Conservation (phyloP, 257 asterid genomes). For the Solanum chiquidenum region DNA sequence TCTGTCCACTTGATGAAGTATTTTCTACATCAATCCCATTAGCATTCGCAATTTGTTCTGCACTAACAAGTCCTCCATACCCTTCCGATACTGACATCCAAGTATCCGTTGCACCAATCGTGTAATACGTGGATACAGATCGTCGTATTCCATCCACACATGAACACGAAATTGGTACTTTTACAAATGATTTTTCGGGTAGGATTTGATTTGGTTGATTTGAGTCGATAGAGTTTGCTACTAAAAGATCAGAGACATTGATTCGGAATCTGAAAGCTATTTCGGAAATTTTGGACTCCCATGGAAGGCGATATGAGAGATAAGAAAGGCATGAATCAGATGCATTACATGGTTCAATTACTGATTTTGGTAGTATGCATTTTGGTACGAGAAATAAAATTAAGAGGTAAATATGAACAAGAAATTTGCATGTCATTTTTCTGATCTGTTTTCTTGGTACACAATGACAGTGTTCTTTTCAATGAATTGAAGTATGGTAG, state of each 20-base stretch:
- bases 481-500: neutral
- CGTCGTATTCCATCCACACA: constrained; percentile 8
- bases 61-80: constrained; percentile 8
- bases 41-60: constrained; percentile 1
- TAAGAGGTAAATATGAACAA: neutral
- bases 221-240: constrained; percentile 1
- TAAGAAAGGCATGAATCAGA: constrained; percentile 5
- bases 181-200: neutral
- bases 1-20: neutral
- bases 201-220: neutral
- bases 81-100: constrained; percentile 4
- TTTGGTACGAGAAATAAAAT: neutral
- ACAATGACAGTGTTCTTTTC: neutral
- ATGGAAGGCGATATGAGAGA: constrained; percentile 7
- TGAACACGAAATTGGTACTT: neutral
- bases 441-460: neutral
- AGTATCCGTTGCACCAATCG: constrained; percentile 1
- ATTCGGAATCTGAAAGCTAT: constrained; percentile 5
- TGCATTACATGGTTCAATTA: constrained; percentile 7
- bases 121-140: neutral
- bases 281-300: constrained; percentile 3
- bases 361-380: neutral
- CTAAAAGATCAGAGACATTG: neutral
- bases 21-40: neutral
- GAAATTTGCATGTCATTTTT: neutral